phyloP scores from a whole-genome alignment of 768 basidiomycete species.

The Russula earlei region DNA sequence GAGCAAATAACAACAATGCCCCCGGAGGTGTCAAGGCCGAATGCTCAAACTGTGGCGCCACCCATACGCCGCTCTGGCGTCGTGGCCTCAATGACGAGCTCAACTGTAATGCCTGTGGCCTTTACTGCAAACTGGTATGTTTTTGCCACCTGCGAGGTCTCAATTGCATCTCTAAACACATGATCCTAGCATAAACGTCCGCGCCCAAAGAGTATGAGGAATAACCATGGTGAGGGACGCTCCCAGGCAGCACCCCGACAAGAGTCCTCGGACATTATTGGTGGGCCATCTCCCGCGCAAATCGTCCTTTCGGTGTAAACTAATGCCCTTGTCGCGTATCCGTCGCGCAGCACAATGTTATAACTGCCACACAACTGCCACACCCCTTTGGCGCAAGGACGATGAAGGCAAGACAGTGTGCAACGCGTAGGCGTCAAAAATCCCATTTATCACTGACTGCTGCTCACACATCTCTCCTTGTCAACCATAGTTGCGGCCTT shows the following conservation, averaged over 20 bases:
- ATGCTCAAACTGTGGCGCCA: slow-evolving; percentile 83
- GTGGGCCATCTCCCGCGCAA: slow-evolving; percentile 32
- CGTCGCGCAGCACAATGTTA: slow-evolving; percentile 60
- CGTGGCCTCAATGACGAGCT: slow-evolving; percentile 81
- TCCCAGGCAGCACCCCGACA: slow-evolving; percentile 53
- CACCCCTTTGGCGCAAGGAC: slow-evolving; percentile 85
- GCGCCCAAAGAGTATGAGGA: slow-evolving; percentile 81
- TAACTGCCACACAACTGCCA: slow-evolving; percentile 84
- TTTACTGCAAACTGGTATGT: slow-evolving; percentile 77
- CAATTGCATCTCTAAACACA: background rate
- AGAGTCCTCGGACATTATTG: slow-evolving; percentile 65
- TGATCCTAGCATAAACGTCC: slow-evolving; percentile 70
- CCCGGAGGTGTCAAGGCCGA: slow-evolving; percentile 66
- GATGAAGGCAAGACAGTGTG: slow-evolving; percentile 88
- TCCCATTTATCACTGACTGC: background rate
- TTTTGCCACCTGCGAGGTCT: background rate
- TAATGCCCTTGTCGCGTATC: background rate
- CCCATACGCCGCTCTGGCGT: slow-evolving; percentile 82
- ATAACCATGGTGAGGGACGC: slow-evolving; percentile 63
- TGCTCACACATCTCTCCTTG: background rate
- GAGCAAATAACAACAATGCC: slow-evolving; percentile 30
- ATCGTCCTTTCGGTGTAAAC: background rate
- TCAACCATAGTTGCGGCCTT: slow-evolving; percentile 52
- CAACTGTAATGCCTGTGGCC: slow-evolving; percentile 82
- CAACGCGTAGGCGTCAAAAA: slow-evolving; percentile 57